Evolutionary conservation across 345 rosid species (phyloP), one percentile per base, ranked within the genome.

Genomic region (Arabidopsis arenosa): DNA sequence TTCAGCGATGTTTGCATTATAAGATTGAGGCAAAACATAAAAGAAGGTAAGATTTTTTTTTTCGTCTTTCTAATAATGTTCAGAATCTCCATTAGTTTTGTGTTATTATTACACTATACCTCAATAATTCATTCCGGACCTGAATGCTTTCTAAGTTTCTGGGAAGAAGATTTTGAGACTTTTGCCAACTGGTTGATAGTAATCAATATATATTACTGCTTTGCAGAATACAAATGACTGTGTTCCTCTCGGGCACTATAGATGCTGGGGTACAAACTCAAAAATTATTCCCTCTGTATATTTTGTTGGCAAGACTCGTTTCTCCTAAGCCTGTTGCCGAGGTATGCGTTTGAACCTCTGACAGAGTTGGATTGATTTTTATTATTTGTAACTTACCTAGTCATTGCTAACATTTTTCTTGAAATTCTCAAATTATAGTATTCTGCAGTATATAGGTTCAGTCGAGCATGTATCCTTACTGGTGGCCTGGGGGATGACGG

Each of bases 401-500:
- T 54, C 40, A 57, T 79, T 37, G 60, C 73, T 78, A 65, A 75
- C 75, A 59, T 81, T 63, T 60, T 78, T 68, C 41, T 67, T 32
- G 21, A 55, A 76, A 65, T 68, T 79, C 75, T 80, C 78, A 75
- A 82, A 73, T 80, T 82, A 76, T 83, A 95, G 99, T 82, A 88
- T 80, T 88, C 96, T 86, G 96, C 94, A 81, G 94, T 84, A 68
- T 96, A 93, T 79, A 87, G 82, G 78, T 96, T 89, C 75, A 92
- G 85, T 58, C 91, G 90, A 72, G 94, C 93, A 7, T 89, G 93
- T 70, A 76, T 89, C 72, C 72, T 96, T 83, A 90, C 89, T 68
- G 82, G 87, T 83, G 89, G 84, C 75, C n/a, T 80, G 54, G 98
- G 94, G 79, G 81, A 74, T 73, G 88, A 84, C 79, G 96, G 89